phyloP scores from a whole-genome alignment of 2,329 filamentous ascomycete genomes.

The Fusarium chlamydosporum region DNA sequence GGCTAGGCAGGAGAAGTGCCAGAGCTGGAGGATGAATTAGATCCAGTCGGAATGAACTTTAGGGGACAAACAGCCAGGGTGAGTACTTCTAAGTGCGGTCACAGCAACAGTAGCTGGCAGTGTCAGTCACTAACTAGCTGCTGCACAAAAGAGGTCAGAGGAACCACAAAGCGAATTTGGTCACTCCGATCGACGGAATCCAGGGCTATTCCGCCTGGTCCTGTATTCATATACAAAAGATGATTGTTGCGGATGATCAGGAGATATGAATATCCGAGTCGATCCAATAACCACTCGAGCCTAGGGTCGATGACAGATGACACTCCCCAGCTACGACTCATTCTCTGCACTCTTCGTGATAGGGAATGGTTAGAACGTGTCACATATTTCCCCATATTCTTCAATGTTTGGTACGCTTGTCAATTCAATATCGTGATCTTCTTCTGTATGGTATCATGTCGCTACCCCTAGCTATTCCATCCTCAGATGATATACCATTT shows the following conservation, averaged over 20 bases:
- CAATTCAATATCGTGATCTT: conserved; percentile 15
- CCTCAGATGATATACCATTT: conserved; percentile 21
- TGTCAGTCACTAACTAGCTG: conserved; percentile 10
- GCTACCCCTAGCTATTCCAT: conserved; percentile 15
- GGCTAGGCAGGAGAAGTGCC: neutral
- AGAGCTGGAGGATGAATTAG: neutral
- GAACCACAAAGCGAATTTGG: neutral
- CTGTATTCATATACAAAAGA: neutral
- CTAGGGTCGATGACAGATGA: neutral
- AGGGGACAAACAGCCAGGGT: neutral
- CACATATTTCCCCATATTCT: neutral
- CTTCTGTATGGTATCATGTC: conserved; percentile 22
- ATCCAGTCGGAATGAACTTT: neutral
- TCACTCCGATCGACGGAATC: neutral
- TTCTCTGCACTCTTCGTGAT: too few relatives aligned
- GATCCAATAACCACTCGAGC: neutral
- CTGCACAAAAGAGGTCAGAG: conserved; percentile 4
- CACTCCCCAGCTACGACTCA: conserved; percentile 10
- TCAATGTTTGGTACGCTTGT: neutral
- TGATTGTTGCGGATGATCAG: neutral
- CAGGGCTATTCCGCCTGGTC: neutral
- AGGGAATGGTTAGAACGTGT: neutral
- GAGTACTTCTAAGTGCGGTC: neutral
- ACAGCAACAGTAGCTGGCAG: conserved; percentile 13
- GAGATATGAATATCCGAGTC: neutral